A percentile compares a stretch with the other conserved stretches of the same genome.
phyloP scores from a whole-genome alignment of 257 asterid genomes.

The Petunia secreta region DNA sequence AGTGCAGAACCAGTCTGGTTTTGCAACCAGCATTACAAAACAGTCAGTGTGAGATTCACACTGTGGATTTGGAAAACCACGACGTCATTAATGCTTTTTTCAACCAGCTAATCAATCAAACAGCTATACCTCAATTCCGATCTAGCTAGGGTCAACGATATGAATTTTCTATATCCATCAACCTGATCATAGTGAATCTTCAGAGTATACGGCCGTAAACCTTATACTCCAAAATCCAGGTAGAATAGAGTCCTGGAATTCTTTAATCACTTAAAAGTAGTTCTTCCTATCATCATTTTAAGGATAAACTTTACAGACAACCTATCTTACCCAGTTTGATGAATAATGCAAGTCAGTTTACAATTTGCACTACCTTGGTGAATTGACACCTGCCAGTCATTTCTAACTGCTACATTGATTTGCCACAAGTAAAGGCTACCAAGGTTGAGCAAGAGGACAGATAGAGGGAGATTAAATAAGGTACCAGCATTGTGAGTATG shows the following conservation, averaged over 20 bases:
- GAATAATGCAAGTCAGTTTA: constrained; percentile 17
- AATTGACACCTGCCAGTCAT: constrained; percentile 3
- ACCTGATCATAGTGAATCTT: neutral
- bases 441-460: constrained; percentile 10
- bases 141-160: constrained; percentile 1
- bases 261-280: constrained; percentile 1
- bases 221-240: constrained; percentile 4
- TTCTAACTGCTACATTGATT: constrained; percentile 2
- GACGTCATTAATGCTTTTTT: neutral
- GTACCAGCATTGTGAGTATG: neutral
- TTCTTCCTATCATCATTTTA: neutral
- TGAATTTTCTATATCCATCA: neutral
- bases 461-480: constrained; percentile 9
- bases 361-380: constrained; percentile 1
- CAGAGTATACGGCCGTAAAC: neutral
- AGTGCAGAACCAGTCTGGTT: neutral
- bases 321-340: neutral
- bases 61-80: neutral
- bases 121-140: neutral
- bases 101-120: neutral
- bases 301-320: constrained; percentile 1
- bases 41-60: neutral
- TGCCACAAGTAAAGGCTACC: constrained; percentile 5
- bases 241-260: neutral
- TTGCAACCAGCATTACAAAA: neutral